A percentile compares a stretch with the other conserved stretches of the same genome.
Evolutionary conservation across 371 early-diverging fungal genomes (phyloP).

Genomic region (Rhizopus sp.): DNA sequence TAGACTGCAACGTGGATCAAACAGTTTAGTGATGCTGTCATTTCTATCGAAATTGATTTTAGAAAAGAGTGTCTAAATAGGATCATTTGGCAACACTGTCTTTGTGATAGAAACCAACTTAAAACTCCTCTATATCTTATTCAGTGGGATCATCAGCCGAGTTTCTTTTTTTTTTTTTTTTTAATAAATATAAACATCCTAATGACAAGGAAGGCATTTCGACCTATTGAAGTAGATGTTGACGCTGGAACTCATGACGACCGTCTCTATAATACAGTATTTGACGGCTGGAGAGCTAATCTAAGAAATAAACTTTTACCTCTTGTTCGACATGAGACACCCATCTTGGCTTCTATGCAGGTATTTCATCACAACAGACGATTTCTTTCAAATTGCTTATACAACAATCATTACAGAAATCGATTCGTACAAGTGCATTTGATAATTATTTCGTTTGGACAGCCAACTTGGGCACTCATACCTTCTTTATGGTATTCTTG

Average conservation of each 20-base stretch:
- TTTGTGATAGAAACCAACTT: background rate
- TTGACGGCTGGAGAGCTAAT: conserved; percentile 47
- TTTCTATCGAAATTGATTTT: too few relatives aligned
- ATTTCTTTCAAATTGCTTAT: background rate
- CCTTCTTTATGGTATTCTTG: conserved; percentile 70
- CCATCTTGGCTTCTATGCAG: conserved; percentile 58
- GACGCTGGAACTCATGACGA: conserved; percentile 56
- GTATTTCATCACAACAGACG: conserved; percentile 26
- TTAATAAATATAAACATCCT: background rate
- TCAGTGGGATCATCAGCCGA: too few relatives aligned
- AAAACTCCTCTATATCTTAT: background rate
- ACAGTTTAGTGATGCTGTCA: too few relatives aligned
- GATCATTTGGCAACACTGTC: too few relatives aligned
- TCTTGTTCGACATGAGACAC: conserved; percentile 56
- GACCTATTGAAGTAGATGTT: conserved; percentile 35
- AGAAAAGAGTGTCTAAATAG: too few relatives aligned
- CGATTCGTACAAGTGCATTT: conserved; percentile 47
- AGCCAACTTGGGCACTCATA: conserved; percentile 72
- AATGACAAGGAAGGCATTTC: conserved; percentile 44
- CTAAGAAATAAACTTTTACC: conserved; percentile 56
- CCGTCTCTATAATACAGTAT: conserved; percentile 46
- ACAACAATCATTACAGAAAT: conserved; percentile 22
- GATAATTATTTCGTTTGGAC: conserved; percentile 66
- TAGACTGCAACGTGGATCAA: too few relatives aligned
- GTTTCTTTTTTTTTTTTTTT: conserved; percentile 6